Evolutionary conservation across 1,139 yeast genomes (phyloP), one percentile per base, ranked within the genome.

Genomic region (Hyphopichia khmerensis): DNA sequence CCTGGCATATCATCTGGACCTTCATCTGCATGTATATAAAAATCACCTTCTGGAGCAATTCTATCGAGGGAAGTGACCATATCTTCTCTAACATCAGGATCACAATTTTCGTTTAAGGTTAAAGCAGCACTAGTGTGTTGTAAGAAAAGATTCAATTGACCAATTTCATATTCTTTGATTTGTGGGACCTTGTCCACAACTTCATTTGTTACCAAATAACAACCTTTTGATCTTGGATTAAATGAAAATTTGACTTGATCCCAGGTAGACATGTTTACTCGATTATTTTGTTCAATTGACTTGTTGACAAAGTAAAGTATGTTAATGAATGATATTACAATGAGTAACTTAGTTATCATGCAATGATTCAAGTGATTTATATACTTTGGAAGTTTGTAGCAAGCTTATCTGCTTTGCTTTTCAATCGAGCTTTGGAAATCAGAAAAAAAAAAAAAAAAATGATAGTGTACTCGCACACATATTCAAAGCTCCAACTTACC

Each of bases 1-100:
- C 90, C 87, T 1, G 93, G 88, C 88, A 85, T 84, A 59, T 87
- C 95, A 58, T 87, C 93, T 1, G 86, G 79, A 1, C 87, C 95
- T 61, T 87, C 95, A 45, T 83, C 91, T 1, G 73, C 76, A 56
- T 86, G 93, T 35, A 78, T 64, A 52, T 81, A 82, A 37, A 70
- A 69, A 44, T 75, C 79, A 38, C 84, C 83, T 56, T 86, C 93
- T 0, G 95, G 95, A 2, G 80, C 88, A 45, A 85, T 67, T 42
- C 80, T 67, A 52, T 81, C 84, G 51, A 87, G 64, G 1, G 86
- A 77, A 27, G 75, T 71, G 14, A 75, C 71, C 86, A 87, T 75
- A 56, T 87, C 95, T 3, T 60, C 64, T 44, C 91, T 72, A 8
- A 87, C 95, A 57, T 84, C 91, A 0, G 89, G 80, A 55, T 87